phyloP scores from a whole-genome alignment of 768 basidiomycete genomes.

The Austroboletus eburneus region DNA sequence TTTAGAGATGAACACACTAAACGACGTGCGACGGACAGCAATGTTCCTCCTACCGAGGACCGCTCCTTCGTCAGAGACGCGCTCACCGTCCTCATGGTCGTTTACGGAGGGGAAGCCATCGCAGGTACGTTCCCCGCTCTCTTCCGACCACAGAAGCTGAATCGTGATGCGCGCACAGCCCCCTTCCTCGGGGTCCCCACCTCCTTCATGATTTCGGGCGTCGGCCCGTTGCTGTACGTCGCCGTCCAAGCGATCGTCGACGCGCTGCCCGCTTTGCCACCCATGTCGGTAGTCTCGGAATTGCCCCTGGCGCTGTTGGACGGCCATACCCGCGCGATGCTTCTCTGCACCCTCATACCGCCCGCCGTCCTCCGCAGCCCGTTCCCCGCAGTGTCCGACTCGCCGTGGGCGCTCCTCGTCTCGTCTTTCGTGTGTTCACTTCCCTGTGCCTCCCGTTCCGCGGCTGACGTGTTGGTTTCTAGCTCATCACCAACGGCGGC shows the following conservation, averaged over 20 bases:
- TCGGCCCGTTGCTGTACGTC: slow-evolving; percentile 59
- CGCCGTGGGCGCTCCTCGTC: slow-evolving; percentile 74
- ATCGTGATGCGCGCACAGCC: slow-evolving; percentile 33
- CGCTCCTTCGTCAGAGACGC: slow-evolving; percentile 56
- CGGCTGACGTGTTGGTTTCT: neutral
- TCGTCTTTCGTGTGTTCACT: slow-evolving; percentile 57
- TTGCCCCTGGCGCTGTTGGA: slow-evolving; percentile 72
- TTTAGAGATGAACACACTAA: slow-evolving; percentile 41
- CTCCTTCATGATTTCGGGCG: slow-evolving; percentile 77
- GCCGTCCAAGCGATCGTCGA: slow-evolving; percentile 58
- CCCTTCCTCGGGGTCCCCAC: slow-evolving; percentile 63
- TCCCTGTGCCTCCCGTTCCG: neutral
- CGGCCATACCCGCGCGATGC: slow-evolving; percentile 71
- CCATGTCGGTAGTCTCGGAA: slow-evolving; percentile 54
- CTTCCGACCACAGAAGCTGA: neutral
- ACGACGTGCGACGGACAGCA: slow-evolving; percentile 32
- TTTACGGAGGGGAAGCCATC: slow-evolving; percentile 76
- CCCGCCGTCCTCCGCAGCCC: slow-evolving; percentile 56
- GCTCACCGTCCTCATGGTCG: slow-evolving; percentile 57
- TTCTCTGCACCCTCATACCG: slow-evolving; percentile 76
- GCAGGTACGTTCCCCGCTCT: slow-evolving; percentile 41
- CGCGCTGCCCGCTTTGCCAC: slow-evolving; percentile 45
- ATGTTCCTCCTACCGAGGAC: slow-evolving; percentile 36
- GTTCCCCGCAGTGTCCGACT: slow-evolving; percentile 47
- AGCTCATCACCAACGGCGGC: slow-evolving; percentile 75